Conservation (phyloP, 148 eudicot genomes). For the Rhododendron molle region DNA sequence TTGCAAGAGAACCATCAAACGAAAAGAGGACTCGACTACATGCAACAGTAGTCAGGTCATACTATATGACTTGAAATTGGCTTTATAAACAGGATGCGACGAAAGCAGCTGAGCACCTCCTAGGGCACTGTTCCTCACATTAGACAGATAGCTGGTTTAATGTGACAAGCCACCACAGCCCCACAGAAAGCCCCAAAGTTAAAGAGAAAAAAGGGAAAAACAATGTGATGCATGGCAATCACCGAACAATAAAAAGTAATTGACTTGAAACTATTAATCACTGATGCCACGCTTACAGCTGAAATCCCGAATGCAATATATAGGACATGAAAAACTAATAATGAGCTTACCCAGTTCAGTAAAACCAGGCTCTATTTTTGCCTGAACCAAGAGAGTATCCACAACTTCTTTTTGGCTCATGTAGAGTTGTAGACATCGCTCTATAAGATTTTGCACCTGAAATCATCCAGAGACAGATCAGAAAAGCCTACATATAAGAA, state of each 20-base stretch:
- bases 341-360: slow-evolving; percentile 66
- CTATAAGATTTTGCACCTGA: slow-evolving; percentile 94
- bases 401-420: slow-evolving; percentile 82
- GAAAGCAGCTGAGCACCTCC: neutral
- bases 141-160: neutral
- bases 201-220: neutral
- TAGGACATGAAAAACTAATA: neutral
- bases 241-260: neutral
- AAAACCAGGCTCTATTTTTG: slow-evolving; percentile 68
- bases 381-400: slow-evolving; percentile 49
- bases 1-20: neutral
- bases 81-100: neutral
- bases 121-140: neutral
- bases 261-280: neutral
- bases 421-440: slow-evolving; percentile 76
- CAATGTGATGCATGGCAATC: neutral
- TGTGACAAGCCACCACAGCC: neutral
- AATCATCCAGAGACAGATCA: slow-evolving; percentile 2
- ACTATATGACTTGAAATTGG: neutral
- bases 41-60: neutral
- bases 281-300: neutral
- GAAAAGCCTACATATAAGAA: neutral
- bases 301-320: neutral
- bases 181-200: neutral
- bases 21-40: neutral